Evolutionary conservation across 2,329 filamentous ascomycete species (phyloP).

Genomic region (Arthrobotrys sinensis): DNA sequence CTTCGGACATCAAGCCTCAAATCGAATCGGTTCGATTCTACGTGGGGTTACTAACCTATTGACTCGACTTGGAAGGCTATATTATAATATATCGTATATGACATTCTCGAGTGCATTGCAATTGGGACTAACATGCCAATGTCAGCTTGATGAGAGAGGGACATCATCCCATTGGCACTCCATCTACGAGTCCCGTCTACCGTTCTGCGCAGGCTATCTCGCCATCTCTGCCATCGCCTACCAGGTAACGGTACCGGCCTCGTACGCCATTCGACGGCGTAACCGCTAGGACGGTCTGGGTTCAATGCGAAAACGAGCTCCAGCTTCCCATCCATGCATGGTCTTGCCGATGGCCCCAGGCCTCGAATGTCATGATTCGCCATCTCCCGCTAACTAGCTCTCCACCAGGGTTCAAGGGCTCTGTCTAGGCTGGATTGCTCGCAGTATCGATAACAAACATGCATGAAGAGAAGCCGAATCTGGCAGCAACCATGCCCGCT

Average conservation of each 20-base stretch:
- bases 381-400: conserved; percentile 54
- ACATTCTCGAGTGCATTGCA: neutral
- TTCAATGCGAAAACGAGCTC: conserved; percentile 58
- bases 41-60: conserved; percentile 31
- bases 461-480: conserved; percentile 44
- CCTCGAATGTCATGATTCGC: conserved; percentile 52
- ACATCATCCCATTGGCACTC: conserved; percentile 57
- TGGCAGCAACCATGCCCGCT: conserved; percentile 26
- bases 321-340: conserved; percentile 26
- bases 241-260: conserved; percentile 55
- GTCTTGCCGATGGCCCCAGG: conserved; percentile 49
- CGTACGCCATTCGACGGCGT: conserved; percentile 56
- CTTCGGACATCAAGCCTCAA: conserved; percentile 20
- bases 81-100: neutral
- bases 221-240: conserved; percentile 55
- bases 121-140: conserved; percentile 9
- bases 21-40: neutral
- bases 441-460: conserved; percentile 58
- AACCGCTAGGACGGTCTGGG: conserved; percentile 37
- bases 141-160: conserved; percentile 39
- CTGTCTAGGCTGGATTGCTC: conserved; percentile 37
- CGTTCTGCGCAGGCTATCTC: conserved; percentile 30
- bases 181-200: conserved; percentile 38
- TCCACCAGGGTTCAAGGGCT: conserved; percentile 49
- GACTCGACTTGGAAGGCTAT: neutral